Conservation (phyloP, 441 rosid genomes). For the Jatropha multifida region DNA sequence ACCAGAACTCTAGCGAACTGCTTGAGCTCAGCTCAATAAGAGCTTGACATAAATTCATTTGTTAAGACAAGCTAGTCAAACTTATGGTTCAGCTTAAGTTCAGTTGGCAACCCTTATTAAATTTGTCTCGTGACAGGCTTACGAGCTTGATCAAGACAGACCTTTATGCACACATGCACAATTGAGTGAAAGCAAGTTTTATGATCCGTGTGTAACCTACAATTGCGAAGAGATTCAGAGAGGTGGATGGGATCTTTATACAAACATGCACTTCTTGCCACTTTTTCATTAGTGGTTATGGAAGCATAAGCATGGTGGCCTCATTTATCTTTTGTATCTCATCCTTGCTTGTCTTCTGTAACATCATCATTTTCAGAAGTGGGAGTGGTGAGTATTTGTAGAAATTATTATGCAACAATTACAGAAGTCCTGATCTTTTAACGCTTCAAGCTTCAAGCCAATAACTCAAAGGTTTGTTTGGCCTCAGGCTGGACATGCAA, state of each 20-base stretch:
- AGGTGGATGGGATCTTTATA: background rate
- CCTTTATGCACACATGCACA: background rate
- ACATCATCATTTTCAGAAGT: background rate
- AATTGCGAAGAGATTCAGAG: background rate
- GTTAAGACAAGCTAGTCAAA: background rate
- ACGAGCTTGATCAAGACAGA: background rate
- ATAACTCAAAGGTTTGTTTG: background rate
- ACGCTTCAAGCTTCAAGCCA: background rate
- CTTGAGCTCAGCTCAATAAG: background rate
- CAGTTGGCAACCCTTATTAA: background rate
- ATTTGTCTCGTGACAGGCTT: background rate
- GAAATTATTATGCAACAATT: background rate
- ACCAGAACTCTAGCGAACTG: background rate
- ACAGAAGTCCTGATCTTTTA: background rate
- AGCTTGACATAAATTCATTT: background rate
- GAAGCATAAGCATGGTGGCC: background rate
- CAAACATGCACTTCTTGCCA: background rate
- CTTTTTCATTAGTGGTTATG: background rate
- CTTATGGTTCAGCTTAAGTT: background rate
- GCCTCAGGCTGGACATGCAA: background rate
- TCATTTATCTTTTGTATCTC: background rate
- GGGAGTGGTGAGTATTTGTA: background rate
- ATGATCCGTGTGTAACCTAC: background rate
- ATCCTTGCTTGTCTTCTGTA: background rate
- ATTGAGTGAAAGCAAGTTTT: background rate